phyloP scores from a whole-genome alignment of 2,329 filamentous ascomycete genomes.

The Penicillium sp. region DNA sequence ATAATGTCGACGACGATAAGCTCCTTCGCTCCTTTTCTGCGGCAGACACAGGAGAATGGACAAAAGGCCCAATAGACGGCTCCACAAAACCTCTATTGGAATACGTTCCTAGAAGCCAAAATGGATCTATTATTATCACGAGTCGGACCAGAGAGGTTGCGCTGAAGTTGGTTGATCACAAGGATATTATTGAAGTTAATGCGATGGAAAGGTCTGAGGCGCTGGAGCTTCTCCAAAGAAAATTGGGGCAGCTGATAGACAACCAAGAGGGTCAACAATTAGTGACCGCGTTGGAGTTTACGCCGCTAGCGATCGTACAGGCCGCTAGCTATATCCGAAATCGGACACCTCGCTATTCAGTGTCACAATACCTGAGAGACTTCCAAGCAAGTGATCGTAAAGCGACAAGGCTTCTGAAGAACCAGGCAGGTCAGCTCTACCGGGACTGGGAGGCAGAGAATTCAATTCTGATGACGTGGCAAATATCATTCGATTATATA shows the following conservation, averaged over 20 bases:
- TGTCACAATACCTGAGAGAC: conserved; percentile 17
- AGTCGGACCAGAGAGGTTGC: conserved; percentile 11
- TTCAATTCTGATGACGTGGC: conserved; percentile 30
- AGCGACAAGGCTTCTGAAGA: conserved; percentile 23
- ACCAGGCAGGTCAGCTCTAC: conserved; percentile 23
- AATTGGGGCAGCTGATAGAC: no score
- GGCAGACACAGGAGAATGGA: no score
- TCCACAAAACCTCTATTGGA: background rate
- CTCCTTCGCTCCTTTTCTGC: no score
- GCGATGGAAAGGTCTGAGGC: no score
- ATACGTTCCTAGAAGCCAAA: conserved; percentile 13
- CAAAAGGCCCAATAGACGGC: background rate
- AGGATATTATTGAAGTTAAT: conserved; percentile 15
- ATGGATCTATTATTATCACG: conserved; percentile 19
- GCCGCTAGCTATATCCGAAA: conserved; percentile 30
- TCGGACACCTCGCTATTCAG: conserved; percentile 1
- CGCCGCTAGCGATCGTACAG: conserved; percentile 32
- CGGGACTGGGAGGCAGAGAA: conserved; percentile 25
- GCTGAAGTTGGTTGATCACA: conserved; percentile 2
- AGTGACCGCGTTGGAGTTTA: conserved; percentile 26
- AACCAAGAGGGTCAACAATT: no score
- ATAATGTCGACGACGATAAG: no score
- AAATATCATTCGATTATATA: conserved; percentile 36
- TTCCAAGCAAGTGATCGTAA: conserved; percentile 35
- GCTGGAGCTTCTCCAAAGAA: no score